These are phyloP conservation scores for Cladophialophora yegresii DNA, from an alignment of 2,329 filamentous ascomycete genomes.

Conservation along the genomic window DNA sequence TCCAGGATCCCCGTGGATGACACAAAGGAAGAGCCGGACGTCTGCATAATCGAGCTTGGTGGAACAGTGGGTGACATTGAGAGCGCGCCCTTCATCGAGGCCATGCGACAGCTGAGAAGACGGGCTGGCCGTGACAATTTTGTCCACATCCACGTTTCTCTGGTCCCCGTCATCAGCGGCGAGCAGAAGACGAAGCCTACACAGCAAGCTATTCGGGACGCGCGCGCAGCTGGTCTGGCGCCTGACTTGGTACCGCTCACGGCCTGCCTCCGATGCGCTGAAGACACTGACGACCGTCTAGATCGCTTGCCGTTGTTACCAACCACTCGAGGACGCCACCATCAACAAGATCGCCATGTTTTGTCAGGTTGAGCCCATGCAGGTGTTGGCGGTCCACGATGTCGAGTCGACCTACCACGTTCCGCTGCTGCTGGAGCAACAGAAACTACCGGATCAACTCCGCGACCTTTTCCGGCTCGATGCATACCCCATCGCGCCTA, in stretches of 20 bases:
- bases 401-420: constrained; percentile 93
- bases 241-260: constrained; percentile 63
- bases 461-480: constrained; percentile 67
- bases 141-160: constrained; percentile 83
- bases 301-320: constrained; percentile 92
- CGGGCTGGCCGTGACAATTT: constrained; percentile 77
- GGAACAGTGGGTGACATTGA: constrained; percentile 72
- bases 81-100: constrained; percentile 83
- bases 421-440: constrained; percentile 82
- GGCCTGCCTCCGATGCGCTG: constrained; percentile 28
- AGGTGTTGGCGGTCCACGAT: constrained; percentile 84
- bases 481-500: constrained; percentile 54
- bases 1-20: constrained; percentile 84
- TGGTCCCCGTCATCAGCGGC: constrained; percentile 72
- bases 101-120: constrained; percentile 74
- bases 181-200: constrained; percentile 98
- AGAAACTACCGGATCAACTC: constrained; percentile 72
- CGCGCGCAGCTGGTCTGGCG: constrained; percentile 75
- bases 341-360: constrained; percentile 85
- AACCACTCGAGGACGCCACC: constrained; percentile 69
- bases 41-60: constrained; percentile 77
- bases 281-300: constrained; percentile 41
- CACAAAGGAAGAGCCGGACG: constrained; percentile 77
- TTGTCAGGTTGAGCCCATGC: constrained; percentile 81
- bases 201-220: constrained; percentile 81